phyloP scores from a whole-genome alignment of 2,329 filamentous ascomycete species.

The Hypoxylon sp. region DNA sequence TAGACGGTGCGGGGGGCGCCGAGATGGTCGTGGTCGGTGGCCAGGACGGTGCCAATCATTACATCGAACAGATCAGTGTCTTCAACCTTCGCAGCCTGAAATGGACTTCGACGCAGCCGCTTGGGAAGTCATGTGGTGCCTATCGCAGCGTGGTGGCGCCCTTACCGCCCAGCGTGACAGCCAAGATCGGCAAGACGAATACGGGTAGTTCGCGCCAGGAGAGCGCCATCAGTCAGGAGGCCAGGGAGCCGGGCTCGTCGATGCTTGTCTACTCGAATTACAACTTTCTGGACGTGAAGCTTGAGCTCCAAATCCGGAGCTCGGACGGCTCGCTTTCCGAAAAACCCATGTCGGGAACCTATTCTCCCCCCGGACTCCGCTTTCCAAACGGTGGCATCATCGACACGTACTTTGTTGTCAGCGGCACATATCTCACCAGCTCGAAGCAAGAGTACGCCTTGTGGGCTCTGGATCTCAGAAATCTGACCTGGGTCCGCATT shows the following conservation, averaged over 20 bases:
- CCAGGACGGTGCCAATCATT: constrained; percentile 97
- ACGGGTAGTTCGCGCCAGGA: constrained; percentile 53
- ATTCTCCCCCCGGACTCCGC: constrained; percentile 88
- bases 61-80: constrained; percentile 98
- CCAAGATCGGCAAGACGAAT: constrained; percentile 71
- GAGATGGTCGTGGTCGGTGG: constrained; percentile 98
- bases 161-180: constrained; percentile 70
- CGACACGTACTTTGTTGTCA: constrained; percentile 95
- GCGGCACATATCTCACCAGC: constrained; percentile 94
- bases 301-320: constrained; percentile 88
- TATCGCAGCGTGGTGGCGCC: constrained; percentile 96
- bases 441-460: constrained; percentile 98
- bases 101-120: constrained; percentile 88
- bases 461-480: constrained; percentile 91
- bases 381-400: constrained; percentile 97
- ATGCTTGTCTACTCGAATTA: constrained; percentile 99
- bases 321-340: constrained; percentile 86
- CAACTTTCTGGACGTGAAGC: constrained; percentile 96
- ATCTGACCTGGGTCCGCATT: constrained; percentile 91
- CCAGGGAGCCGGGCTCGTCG: constrained; percentile 66
- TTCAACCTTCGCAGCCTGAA: constrained; percentile 95
- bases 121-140: constrained; percentile 93
- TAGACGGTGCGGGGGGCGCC: constrained; percentile 90
- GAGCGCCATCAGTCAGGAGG: constrained; percentile 60
- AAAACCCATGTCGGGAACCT: constrained; percentile 84